Conservation (phyloP, 73 alveolate genomes). For the Tetrahymena elliotti region DNA sequence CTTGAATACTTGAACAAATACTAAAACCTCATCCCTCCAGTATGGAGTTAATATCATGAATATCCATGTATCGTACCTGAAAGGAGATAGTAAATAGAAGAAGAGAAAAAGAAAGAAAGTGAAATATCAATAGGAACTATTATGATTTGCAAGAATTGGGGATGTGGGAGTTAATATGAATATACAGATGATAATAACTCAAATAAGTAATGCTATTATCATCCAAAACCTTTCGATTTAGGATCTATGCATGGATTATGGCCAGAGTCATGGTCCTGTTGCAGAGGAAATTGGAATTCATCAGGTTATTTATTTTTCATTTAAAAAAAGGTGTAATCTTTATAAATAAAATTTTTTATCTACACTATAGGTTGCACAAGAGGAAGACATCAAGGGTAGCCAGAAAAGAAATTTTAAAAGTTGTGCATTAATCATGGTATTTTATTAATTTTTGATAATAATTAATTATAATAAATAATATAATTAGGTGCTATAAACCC, state of each 20-base stretch:
- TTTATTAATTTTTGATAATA: not conserved
- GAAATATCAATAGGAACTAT: not conserved
- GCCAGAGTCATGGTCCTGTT: slow-evolving; percentile 99
- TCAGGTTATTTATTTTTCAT: slow-evolving; percentile 50
- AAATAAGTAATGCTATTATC: slow-evolving; percentile 74
- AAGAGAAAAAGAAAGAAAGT: slow-evolving; percentile 27
- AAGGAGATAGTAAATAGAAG: not conserved
- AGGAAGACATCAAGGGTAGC: slow-evolving; percentile 85
- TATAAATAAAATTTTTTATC: not conserved
- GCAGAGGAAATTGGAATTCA: slow-evolving; percentile 91
- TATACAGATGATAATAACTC: slow-evolving; percentile 59
- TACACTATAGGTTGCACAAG: slow-evolving; percentile 77
- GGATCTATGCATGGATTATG: slow-evolving; percentile 95
- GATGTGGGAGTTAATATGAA: slow-evolving; percentile 77
- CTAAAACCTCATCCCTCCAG: slow-evolving; percentile 20
- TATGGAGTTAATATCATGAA: slow-evolving; percentile 34
- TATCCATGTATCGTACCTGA: slow-evolving; percentile 69
- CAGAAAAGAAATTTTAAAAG: slow-evolving; percentile 56
- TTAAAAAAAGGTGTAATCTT: not conserved
- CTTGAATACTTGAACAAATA: slow-evolving; percentile 29
- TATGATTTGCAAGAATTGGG: slow-evolving; percentile 58
- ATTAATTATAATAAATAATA: not conserved
- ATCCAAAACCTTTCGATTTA: slow-evolving; percentile 91
- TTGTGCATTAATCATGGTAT: slow-evolving; percentile 63
- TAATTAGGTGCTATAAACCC: slow-evolving; percentile 86